Evolutionary conservation across 345 rosid species (phyloP).

Genomic region (Microthlaspi erraticum): DNA sequence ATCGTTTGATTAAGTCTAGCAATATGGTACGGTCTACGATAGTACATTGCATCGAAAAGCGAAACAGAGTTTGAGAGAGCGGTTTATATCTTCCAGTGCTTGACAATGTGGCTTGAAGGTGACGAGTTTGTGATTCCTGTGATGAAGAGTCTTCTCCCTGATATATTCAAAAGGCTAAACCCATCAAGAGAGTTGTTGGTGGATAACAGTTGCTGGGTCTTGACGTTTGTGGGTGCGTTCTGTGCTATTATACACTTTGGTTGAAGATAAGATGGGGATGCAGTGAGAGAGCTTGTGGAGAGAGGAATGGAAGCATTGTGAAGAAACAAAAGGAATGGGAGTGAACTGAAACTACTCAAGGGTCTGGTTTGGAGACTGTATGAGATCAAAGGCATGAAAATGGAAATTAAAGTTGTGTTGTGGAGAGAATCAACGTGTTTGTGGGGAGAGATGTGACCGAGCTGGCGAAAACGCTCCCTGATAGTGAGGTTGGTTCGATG

Average conservation of each 20-base stretch:
- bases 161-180: slow-evolving; percentile 3
- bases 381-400: slow-evolving; percentile 22
- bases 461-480: background rate
- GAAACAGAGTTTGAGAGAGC: slow-evolving; percentile 12
- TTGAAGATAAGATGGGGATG: slow-evolving; percentile 4
- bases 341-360: background rate
- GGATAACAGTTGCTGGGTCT: slow-evolving; percentile 10
- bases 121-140: background rate
- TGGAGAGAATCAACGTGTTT: slow-evolving; percentile 8
- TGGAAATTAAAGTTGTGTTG: slow-evolving; percentile 11
- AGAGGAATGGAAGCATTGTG: slow-evolving; percentile 16
- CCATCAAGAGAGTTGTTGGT: slow-evolving; percentile 6
- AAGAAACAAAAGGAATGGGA: background rate
- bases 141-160: background rate
- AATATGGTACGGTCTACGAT: background rate
- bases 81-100: slow-evolving; percentile 26
- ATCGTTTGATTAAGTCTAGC: background rate
- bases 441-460: background rate
- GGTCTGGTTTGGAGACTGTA: background rate
- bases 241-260: background rate
- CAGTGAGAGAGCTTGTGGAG: slow-evolving; percentile 21
- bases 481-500: background rate
- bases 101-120: background rate
- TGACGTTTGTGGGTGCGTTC: slow-evolving; percentile 32
- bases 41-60: background rate